Evolutionary conservation across 75 land plant species (phyloP).

Genomic region (Cunninghamia lanceolata): DNA sequence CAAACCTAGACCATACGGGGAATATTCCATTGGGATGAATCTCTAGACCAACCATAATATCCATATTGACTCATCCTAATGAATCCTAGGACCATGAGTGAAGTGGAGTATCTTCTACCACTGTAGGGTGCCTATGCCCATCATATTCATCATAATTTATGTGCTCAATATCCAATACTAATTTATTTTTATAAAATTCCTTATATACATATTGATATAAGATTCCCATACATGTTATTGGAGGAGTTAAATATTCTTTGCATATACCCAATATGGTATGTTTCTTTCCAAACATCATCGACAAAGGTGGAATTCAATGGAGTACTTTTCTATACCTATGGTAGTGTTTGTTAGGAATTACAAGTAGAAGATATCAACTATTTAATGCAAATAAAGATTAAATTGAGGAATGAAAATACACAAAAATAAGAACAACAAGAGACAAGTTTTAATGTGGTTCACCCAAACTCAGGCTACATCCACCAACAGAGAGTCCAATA

Average conservation of each 20-base stretch:
- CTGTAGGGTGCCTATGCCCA: constrained; percentile 73
- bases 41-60: constrained; percentile 70
- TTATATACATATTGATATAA: constrained; percentile 81
- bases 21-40: constrained; percentile 87
- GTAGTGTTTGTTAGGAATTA: too few species aligned
- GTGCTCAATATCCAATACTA: constrained; percentile 34
- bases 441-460: too few species aligned
- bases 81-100: constrained; percentile 79
- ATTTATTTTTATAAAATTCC: constrained; percentile 53
- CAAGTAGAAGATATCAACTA: too few species aligned
- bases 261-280: constrained; percentile 87
- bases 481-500: too few species aligned
- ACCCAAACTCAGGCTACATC: too few species aligned
- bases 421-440: too few species aligned
- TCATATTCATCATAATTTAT: constrained; percentile 90
- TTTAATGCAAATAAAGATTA: too few species aligned
- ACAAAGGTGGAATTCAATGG: constrained; percentile 75
- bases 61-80: constrained; percentile 37
- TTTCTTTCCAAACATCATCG: constrained; percentile 78
- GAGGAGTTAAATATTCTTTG: constrained; percentile 84
- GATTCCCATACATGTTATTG: constrained; percentile 94
- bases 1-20: constrained; percentile 78
- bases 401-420: too few species aligned
- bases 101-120: constrained; percentile 70
- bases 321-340: constrained; percentile 79